A percentile compares a stretch with the other conserved stretches of the same genome.
Conservation (phyloP, 768 basidiomycete species). For the Trametes sanguinea region DNA sequence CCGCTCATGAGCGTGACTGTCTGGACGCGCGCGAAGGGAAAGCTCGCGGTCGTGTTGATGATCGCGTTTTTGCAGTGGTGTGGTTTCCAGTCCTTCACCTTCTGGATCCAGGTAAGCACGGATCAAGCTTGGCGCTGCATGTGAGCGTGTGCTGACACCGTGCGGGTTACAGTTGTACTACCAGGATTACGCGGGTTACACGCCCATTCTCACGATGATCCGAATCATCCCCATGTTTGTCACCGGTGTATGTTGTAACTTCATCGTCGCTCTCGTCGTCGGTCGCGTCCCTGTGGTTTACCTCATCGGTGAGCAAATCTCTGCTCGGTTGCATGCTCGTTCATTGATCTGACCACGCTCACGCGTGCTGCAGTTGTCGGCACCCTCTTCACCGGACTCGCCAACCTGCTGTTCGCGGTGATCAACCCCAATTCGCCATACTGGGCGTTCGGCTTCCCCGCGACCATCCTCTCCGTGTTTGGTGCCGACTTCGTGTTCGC, state of each 20-base stretch:
- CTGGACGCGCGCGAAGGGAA: constrained; percentile 62
- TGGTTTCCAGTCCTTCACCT: constrained; percentile 54
- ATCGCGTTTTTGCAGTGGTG: constrained; percentile 70
- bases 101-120: constrained; percentile 45
- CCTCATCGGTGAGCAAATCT: constrained; percentile 49
- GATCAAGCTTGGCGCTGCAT: not conserved
- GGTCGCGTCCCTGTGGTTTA: constrained; percentile 54
- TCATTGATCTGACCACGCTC: not conserved
- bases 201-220: constrained; percentile 61
- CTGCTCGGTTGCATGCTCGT: too few species aligned
- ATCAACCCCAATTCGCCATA: constrained; percentile 58
- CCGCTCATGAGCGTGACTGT: constrained; percentile 66
- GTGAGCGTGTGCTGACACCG: too few species aligned
- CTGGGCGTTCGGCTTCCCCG: constrained; percentile 79
- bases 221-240: constrained; percentile 73
- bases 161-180: constrained; percentile 69
- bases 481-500: constrained; percentile 84
- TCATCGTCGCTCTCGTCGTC: constrained; percentile 64
- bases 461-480: constrained; percentile 61
- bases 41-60: constrained; percentile 59
- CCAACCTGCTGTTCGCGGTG: constrained; percentile 67
- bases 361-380: constrained; percentile 46
- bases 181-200: constrained; percentile 58
- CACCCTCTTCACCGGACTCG: constrained; percentile 56
- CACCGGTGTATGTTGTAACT: constrained; percentile 62